A percentile compares a stretch with the other conserved stretches of the same genome.
Conservation (phyloP, 164 flowering plant genomes). For the Macadamia integrifolia region DNA sequence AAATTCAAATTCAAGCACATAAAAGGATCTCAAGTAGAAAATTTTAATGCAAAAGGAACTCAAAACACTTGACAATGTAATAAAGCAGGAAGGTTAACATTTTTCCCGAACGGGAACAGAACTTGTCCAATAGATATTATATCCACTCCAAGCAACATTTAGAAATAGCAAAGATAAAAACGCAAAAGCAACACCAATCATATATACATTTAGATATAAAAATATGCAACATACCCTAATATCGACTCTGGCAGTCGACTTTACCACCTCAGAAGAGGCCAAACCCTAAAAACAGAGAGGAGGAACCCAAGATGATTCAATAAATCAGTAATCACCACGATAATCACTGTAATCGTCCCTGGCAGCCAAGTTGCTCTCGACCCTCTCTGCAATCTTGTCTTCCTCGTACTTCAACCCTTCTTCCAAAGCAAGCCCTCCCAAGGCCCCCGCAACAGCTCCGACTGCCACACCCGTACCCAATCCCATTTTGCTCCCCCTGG, state of each 20-base stretch:
- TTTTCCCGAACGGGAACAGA: too few species aligned
- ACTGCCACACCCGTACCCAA: constrained; percentile 58
- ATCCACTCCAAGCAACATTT: not conserved
- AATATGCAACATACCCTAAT: not conserved
- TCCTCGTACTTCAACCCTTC: constrained; percentile 71
- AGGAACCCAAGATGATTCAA: not conserved
- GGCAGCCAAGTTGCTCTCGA: constrained; percentile 32
- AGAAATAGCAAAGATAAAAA: not conserved
- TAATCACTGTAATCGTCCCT: constrained; percentile 52
- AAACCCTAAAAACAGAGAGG: constrained; percentile 3
- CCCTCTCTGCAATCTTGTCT: constrained; percentile 55
- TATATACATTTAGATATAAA: constrained; percentile 1
- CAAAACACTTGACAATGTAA: too few species aligned
- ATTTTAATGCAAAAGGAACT: too few species aligned
- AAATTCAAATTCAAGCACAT: too few species aligned
- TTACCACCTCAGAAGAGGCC: constrained; percentile 6
- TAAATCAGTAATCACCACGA: constrained; percentile 33
- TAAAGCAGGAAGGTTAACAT: too few species aligned
- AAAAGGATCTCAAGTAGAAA: too few species aligned
- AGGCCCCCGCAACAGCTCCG: constrained; percentile 60
- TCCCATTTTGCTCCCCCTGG: constrained; percentile 41
- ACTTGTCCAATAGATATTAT: too few species aligned
- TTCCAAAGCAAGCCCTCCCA: constrained; percentile 62
- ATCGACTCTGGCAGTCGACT: not conserved
- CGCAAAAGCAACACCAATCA: not conserved